Evolutionary conservation across 140 eudicot genomes (phyloP).

Genomic region (Oenanthe javanica): DNA sequence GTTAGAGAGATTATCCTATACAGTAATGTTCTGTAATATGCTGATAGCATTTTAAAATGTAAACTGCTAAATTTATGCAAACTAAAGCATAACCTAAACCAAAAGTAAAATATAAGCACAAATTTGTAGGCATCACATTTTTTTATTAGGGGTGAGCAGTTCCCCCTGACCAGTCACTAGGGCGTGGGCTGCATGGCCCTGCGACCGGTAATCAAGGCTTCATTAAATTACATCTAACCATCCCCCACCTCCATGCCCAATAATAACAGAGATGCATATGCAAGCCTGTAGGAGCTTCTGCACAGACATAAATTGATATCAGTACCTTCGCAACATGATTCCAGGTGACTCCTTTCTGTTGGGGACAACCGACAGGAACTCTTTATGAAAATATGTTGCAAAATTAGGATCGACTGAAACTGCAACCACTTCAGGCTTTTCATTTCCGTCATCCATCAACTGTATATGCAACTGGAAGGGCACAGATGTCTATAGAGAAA

Average conservation of each 20-base stretch:
- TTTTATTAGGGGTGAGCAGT: neutral
- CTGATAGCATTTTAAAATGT: neutral
- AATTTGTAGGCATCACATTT: neutral
- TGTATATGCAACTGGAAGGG: slow-evolving; percentile 65
- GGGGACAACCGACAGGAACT: slow-evolving; percentile 56
- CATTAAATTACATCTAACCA: neutral
- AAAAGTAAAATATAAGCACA: neutral
- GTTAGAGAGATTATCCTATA: neutral
- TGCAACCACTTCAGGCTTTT: slow-evolving; percentile 80
- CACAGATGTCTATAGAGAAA: slow-evolving; percentile 46
- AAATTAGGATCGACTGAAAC: slow-evolving; percentile 83
- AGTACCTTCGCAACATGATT: slow-evolving; percentile 71
- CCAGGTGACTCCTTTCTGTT: slow-evolving; percentile 58
- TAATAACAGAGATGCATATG: neutral
- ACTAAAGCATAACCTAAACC: neutral
- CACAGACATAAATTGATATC: neutral
- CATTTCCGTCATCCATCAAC: slow-evolving; percentile 84
- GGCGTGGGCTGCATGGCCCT: neutral
- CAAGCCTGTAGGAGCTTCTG: neutral
- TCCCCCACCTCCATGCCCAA: neutral
- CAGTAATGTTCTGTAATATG: neutral
- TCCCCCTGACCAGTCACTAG: neutral
- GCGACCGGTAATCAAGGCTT: neutral
- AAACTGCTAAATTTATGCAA: neutral
- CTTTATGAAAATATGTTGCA: slow-evolving; percentile 67